Evolutionary conservation across 129 eudicot genomes (phyloP).

Genomic region (Flaveria sonorensis): DNA sequence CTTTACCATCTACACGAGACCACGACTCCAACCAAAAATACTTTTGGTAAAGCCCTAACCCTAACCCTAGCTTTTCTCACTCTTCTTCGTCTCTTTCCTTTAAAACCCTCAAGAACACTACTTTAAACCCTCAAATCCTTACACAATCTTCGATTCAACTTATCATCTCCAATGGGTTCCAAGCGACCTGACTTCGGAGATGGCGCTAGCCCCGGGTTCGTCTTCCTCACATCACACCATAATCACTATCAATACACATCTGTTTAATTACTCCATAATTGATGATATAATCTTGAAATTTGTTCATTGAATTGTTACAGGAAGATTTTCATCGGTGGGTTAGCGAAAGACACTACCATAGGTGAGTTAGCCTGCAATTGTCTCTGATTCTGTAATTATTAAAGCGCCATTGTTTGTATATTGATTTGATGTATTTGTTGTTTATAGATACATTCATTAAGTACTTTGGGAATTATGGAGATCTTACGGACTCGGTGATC

Average conservation of each 20-base stretch:
- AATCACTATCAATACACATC: background rate
- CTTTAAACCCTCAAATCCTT: background rate
- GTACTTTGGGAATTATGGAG: conserved; percentile 92
- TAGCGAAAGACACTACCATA: conserved; percentile 75
- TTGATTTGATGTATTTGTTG: conserved; percentile 14
- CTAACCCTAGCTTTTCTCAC: conserved; percentile 1
- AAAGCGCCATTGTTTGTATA: background rate
- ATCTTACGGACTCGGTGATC: conserved; percentile 82
- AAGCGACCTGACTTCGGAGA: conserved; percentile 67
- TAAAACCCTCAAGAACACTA: background rate
- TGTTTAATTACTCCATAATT: background rate
- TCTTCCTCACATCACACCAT: background rate
- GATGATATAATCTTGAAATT: conserved; percentile 15
- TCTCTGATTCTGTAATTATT: background rate
- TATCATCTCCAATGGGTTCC: conserved; percentile 56
- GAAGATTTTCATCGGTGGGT: conserved; percentile 88
- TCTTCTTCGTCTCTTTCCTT: conserved; percentile 3
- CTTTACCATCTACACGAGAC: no score
- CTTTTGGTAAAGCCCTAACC: conserved; percentile 39
- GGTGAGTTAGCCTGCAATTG: conserved; percentile 42
- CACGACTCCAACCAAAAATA: no score
- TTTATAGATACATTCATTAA: conserved; percentile 64
- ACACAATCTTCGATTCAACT: background rate
- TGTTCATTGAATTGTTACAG: conserved; percentile 41
- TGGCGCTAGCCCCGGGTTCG: conserved; percentile 94